These are phyloP conservation scores for Isoetes taiwanensis DNA, from an alignment of 75 land plant species.

Conservation along the genomic window DNA sequence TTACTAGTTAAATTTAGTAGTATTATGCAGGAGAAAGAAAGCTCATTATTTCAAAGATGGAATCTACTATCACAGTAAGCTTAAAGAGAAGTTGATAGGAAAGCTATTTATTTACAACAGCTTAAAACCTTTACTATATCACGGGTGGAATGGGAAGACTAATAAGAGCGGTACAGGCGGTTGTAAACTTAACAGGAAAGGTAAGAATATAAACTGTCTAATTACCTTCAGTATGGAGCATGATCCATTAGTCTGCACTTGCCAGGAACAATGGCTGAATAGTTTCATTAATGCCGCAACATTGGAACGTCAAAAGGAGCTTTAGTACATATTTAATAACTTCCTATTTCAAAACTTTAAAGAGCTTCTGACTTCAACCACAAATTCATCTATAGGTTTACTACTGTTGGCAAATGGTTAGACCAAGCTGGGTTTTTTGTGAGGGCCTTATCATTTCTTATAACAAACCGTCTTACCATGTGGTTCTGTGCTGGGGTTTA, in stretches of 20 bases:
- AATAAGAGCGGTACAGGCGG: conserved; percentile 22
- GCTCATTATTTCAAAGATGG: conserved; percentile 30
- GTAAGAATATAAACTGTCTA: too few species aligned
- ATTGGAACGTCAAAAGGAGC: conserved; percentile 26
- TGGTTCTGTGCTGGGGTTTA: conserved; percentile 41
- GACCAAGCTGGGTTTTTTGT: conserved; percentile 21
- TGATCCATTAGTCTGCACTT: too few species aligned
- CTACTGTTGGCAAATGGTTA: conserved; percentile 28
- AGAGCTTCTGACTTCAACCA: too few species aligned
- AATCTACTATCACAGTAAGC: conserved; percentile 26
- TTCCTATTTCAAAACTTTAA: too few species aligned
- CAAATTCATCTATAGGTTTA: conserved; percentile 27
- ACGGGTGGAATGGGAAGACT: conserved; percentile 29
- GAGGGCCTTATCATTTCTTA: conserved; percentile 20
- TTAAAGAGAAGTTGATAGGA: too few species aligned
- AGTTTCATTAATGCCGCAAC: conserved; percentile 30
- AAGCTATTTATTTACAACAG: too few species aligned
- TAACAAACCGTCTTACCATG: conserved; percentile 23
- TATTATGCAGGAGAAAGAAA: conserved; percentile 13
- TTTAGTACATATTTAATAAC: conserved; percentile 16
- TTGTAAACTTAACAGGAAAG: conserved; percentile 25
- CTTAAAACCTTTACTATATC: too few species aligned
- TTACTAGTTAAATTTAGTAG: neutral
- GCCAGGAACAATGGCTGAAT: conserved; percentile 27
- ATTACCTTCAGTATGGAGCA: too few species aligned